Conservation (phyloP, 352 stramenopile genomes). For the Elongisporangium senticosum region DNA sequence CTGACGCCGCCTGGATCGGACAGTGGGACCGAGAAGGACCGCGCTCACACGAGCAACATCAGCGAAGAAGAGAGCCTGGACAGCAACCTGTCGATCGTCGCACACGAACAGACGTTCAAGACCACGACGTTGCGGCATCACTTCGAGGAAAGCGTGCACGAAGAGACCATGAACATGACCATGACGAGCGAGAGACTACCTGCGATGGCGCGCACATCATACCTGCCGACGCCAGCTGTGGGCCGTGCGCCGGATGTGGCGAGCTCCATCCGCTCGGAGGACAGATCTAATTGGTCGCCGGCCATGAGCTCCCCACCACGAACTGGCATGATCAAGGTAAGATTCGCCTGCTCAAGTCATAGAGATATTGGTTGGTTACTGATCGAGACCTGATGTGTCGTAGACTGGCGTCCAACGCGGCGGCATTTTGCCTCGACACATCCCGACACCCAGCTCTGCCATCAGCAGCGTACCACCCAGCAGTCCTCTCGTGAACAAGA, state of each 20-base stretch:
- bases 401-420: constrained; percentile 8
- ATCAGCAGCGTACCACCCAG: constrained; percentile 70
- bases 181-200: constrained; percentile 59
- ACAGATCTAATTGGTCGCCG: constrained; percentile 44
- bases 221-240: constrained; percentile 37
- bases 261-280: constrained; percentile 44
- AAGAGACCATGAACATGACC: constrained; percentile 53
- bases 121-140: constrained; percentile 58
- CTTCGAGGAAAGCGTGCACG: constrained; percentile 27
- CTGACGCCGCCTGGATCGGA: constrained; percentile 4
- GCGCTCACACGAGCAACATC: too few species aligned
- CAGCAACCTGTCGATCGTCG: constrained; percentile 30
- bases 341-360: neutral
- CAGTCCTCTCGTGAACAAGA: constrained; percentile 64
- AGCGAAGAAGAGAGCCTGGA: constrained; percentile 20
- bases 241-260: constrained; percentile 28
- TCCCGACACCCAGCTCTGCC: constrained; percentile 48
- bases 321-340: constrained; percentile 44
- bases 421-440: constrained; percentile 8
- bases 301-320: constrained; percentile 48
- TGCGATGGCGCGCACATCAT: constrained; percentile 58
- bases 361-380: neutral
- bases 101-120: constrained; percentile 60
- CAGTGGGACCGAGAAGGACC: constrained; percentile 9
- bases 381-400: neutral